Evolutionary conservation across 192 early-diverging fungal species (phyloP).

Genomic region (Dimargaris xerosporica): DNA sequence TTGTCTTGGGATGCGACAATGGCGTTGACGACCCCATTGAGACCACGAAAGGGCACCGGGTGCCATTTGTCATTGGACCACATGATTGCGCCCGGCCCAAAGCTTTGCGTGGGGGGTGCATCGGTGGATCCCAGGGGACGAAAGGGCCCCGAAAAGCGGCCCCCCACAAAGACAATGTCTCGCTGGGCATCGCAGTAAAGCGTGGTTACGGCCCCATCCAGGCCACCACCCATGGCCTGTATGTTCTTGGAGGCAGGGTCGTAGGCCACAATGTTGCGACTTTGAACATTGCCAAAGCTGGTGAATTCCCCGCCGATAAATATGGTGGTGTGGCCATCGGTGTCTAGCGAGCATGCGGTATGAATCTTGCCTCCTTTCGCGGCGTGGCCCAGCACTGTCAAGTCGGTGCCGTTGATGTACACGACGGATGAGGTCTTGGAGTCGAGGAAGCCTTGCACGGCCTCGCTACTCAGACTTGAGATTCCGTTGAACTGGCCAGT

Average conservation of each 20-base stretch:
- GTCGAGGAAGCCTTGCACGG: slow-evolving; percentile 19
- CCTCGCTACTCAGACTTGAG: slow-evolving; percentile 19
- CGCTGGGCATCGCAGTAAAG: slow-evolving; percentile 25
- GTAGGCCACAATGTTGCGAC: slow-evolving; percentile 22
- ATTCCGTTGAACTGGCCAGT: slow-evolving; percentile 30
- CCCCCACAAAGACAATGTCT: slow-evolving; percentile 28
- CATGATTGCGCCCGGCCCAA: slow-evolving; percentile 22
- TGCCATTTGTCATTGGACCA: slow-evolving; percentile 29
- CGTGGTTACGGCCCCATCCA: slow-evolving; percentile 24
- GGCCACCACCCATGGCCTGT: slow-evolving; percentile 22
- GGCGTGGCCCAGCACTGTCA: slow-evolving; percentile 17
- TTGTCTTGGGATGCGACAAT: slow-evolving; percentile 30
- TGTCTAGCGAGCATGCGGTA: slow-evolving; percentile 24
- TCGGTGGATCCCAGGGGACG: slow-evolving; percentile 16
- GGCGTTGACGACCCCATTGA: slow-evolving; percentile 48
- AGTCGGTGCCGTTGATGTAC: slow-evolving; percentile 20
- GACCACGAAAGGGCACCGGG: slow-evolving; percentile 43
- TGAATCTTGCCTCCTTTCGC: slow-evolving; percentile 18
- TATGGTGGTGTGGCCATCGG: slow-evolving; percentile 17
- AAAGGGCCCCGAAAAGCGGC: slow-evolving; percentile 25
- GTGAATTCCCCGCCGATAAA: slow-evolving; percentile 26
- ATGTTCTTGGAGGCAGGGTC: slow-evolving; percentile 16
- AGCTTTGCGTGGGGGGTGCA: slow-evolving; percentile 18
- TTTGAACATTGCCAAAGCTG: slow-evolving; percentile 18
- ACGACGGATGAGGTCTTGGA: slow-evolving; percentile 20